These are phyloP conservation scores for Cytospora paraplurivora DNA, from an alignment of 2,329 filamentous ascomycete genomes.

Conservation along the genomic window DNA sequence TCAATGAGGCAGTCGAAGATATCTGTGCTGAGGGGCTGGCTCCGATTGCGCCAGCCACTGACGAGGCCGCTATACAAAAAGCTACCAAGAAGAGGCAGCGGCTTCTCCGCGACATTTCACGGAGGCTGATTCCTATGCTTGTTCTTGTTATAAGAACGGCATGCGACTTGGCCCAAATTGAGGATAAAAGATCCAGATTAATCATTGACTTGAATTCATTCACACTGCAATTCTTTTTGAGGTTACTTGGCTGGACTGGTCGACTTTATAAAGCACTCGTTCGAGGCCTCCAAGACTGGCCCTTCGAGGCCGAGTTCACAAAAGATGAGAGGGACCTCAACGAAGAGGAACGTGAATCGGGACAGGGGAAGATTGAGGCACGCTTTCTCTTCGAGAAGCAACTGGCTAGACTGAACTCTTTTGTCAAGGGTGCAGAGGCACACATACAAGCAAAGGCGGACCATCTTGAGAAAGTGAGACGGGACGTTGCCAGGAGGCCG, in stretches of 20 bases:
- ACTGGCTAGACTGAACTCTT: conserved; percentile 3
- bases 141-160: conserved; percentile 16
- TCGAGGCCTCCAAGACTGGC: conserved; percentile 15
- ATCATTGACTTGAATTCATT: conserved; percentile 17
- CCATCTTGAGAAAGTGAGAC: conserved; percentile 1
- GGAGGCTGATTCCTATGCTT: conserved; percentile 25
- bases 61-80: background rate
- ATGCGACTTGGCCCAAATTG: conserved; percentile 9
- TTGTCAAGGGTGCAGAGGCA: conserved; percentile 9
- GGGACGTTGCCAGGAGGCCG: background rate
- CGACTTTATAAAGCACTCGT: conserved; percentile 13
- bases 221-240: conserved; percentile 23
- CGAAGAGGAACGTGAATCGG: background rate
- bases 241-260: conserved; percentile 18
- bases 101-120: conserved; percentile 16
- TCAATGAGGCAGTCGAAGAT: conserved; percentile 9
- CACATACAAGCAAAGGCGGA: conserved; percentile 1
- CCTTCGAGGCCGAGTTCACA: conserved; percentile 8
- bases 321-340: background rate
- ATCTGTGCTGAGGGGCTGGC: conserved; percentile 11
- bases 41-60: background rate
- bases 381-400: conserved; percentile 9
- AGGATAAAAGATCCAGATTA: background rate
- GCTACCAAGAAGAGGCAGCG: background rate
- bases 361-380: background rate